A percentile compares a stretch with the other conserved stretches of the same genome.
These are phyloP conservation scores for Lasiodiplodia sp. DNA, from an alignment of 2,329 filamentous ascomycete species.

Conservation along the genomic window DNA sequence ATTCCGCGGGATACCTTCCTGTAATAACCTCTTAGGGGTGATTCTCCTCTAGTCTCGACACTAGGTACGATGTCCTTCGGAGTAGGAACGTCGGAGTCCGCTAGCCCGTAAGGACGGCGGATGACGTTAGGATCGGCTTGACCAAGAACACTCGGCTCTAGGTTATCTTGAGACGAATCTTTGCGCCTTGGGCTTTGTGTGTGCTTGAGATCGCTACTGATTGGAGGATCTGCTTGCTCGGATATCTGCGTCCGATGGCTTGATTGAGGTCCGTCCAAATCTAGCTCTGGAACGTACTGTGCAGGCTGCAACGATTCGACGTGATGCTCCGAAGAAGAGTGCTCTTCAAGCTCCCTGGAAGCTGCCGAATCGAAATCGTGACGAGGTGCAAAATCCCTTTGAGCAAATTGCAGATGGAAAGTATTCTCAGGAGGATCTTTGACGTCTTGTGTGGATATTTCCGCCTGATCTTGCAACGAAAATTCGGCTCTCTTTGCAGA, in stretches of 20 bases:
- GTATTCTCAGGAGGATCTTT: not conserved
- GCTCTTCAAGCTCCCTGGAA: not conserved
- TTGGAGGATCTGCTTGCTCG: not conserved
- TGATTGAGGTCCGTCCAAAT: not conserved
- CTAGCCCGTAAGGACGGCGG: not conserved
- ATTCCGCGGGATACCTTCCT: conserved; percentile 3
- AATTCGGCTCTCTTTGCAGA: not conserved
- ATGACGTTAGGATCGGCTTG: conserved; percentile 10
- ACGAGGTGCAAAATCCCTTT: not conserved
- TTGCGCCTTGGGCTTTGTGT: not conserved
- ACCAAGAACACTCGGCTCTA: not conserved
- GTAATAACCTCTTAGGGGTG: not conserved
- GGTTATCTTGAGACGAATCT: conserved; percentile 11
- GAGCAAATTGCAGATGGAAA: not conserved
- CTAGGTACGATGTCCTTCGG: conserved; percentile 8
- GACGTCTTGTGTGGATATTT: not conserved
- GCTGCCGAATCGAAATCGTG: not conserved
- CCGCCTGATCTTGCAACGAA: not conserved
- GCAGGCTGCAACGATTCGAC: not conserved
- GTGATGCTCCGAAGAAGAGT: not conserved
- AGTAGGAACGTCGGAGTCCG: not conserved
- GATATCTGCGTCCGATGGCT: not conserved
- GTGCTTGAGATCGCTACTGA: not conserved
- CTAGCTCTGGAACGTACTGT: not conserved
- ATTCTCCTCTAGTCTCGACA: not conserved